Evolutionary conservation across 2,329 filamentous ascomycete genomes (phyloP).

Genomic region (Clarireedia homoeocarpa): DNA sequence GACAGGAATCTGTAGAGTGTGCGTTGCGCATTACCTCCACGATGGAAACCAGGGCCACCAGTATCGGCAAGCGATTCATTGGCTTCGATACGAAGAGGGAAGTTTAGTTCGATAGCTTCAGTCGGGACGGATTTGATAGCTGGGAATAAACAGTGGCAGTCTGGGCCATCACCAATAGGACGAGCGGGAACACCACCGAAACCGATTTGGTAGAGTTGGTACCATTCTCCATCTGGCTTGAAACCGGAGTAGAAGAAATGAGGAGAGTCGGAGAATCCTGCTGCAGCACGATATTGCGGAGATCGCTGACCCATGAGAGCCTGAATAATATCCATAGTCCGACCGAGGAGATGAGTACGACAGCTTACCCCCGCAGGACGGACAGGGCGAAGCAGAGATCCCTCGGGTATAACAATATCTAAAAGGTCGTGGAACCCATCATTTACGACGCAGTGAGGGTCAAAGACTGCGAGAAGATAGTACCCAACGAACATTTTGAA

Average conservation of each 20-base stretch:
- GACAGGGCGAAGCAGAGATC: background rate
- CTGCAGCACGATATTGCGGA: background rate
- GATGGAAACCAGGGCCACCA: slow-evolving; percentile 1
- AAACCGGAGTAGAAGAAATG: slow-evolving; percentile 2
- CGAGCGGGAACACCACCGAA: slow-evolving; percentile 1
- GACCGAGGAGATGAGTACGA: background rate
- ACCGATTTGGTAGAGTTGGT: slow-evolving; percentile 4
- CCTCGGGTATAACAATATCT: background rate
- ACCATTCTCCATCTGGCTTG: slow-evolving; percentile 2
- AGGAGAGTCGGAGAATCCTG: slow-evolving; percentile 3
- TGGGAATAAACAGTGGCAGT: slow-evolving; percentile 4
- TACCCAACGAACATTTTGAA: slow-evolving; percentile 4
- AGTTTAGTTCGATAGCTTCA: slow-evolving; percentile 5
- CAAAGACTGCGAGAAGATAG: background rate
- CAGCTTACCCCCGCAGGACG: background rate
- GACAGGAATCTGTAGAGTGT: background rate
- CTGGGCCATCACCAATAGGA: slow-evolving; percentile 1
- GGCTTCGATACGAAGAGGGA: slow-evolving; percentile 2
- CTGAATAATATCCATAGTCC: background rate
- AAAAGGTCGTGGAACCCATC: background rate
- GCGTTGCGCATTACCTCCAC: slow-evolving; percentile 1
- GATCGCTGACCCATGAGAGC: slow-evolving; percentile 5
- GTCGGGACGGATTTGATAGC: slow-evolving; percentile 1
- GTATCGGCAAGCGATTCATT: slow-evolving; percentile 6
- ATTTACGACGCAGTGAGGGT: background rate